phyloP scores from a whole-genome alignment of 169 alveolate genomes.

The Plasmodium relictum region DNA sequence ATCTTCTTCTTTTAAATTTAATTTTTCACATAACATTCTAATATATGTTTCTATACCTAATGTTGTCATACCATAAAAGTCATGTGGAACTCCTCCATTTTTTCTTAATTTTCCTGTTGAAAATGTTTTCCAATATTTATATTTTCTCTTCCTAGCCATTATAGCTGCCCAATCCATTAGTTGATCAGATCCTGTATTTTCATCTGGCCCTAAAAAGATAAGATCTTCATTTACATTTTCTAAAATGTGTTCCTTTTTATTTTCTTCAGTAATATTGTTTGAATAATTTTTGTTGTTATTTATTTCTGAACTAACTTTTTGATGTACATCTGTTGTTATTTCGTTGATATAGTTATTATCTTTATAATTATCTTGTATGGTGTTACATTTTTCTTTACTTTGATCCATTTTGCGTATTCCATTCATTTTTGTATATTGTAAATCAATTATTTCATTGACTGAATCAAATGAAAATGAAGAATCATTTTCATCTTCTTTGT shows the following conservation, averaged over 20 bases:
- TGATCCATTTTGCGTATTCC: neutral
- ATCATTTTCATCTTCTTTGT: neutral
- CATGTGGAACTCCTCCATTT: conserved; percentile 93
- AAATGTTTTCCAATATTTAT: conserved; percentile 87
- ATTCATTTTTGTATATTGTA: too few species aligned
- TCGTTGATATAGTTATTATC: conserved; percentile 7
- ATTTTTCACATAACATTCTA: conserved; percentile 80
- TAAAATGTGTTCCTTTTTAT: neutral
- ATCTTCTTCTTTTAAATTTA: conserved; percentile 81
- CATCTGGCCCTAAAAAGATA: conserved; percentile 86
- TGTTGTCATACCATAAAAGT: conserved; percentile 92
- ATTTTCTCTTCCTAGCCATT: conserved; percentile 85
- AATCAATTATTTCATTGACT: too few species aligned
- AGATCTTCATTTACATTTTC: conserved; percentile 46
- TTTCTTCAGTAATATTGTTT: too few species aligned
- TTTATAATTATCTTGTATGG: neutral
- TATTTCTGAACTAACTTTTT: neutral
- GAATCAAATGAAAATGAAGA: neutral
- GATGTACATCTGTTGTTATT: neutral
- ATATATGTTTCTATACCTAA: conserved; percentile 82
- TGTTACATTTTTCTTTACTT: neutral
- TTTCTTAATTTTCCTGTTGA: conserved; percentile 90
- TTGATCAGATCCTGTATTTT: conserved; percentile 89
- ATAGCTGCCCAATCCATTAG: conserved; percentile 91
- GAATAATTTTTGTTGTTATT: neutral